phyloP scores from a whole-genome alignment of 306 rosid genomes.

The Hippophae tibetana region DNA sequence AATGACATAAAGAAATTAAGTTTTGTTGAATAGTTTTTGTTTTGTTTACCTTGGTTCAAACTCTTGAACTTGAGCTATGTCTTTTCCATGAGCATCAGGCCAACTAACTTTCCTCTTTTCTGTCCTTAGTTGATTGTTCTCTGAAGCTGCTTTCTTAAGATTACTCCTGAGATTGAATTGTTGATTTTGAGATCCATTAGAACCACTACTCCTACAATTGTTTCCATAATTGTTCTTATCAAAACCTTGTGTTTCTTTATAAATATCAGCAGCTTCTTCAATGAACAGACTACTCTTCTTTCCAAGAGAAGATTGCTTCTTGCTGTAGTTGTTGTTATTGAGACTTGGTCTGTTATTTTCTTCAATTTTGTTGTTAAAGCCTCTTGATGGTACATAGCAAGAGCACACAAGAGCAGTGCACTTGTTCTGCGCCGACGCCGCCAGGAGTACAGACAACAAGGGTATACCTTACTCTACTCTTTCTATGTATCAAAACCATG shows the following conservation, averaged over 20 bases:
- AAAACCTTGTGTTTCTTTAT: slow-evolving; percentile 1
- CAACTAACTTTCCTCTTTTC: slow-evolving; percentile 34
- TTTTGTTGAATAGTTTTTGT: not conserved
- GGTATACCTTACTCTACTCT: slow-evolving; percentile 8
- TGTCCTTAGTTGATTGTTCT: slow-evolving; percentile 7
- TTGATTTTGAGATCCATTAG: slow-evolving; percentile 15
- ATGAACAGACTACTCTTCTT: slow-evolving; percentile 24
- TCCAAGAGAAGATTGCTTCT: slow-evolving; percentile 7
- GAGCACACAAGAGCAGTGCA: slow-evolving; percentile 39
- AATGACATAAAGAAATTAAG: no score
- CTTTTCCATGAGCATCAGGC: slow-evolving; percentile 39
- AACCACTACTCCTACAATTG: slow-evolving; percentile 15
- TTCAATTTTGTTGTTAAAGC: slow-evolving; percentile 12
- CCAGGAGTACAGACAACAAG: slow-evolving; percentile 26
- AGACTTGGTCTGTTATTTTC: slow-evolving; percentile 6
- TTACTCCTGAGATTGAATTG: slow-evolving; percentile 30
- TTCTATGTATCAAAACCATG: slow-evolving; percentile 1
- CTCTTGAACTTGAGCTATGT: slow-evolving; percentile 38
- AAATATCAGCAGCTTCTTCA: slow-evolving; percentile 15
- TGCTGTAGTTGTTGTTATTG: slow-evolving; percentile 3
- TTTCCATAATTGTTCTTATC: not conserved
- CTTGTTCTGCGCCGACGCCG: slow-evolving; percentile 31
- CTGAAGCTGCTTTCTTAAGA: slow-evolving; percentile 22
- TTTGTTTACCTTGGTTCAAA: slow-evolving; percentile 27
- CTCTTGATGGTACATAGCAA: slow-evolving; percentile 31